Evolutionary conservation across 2,329 filamentous ascomycete genomes (phyloP).

Genomic region (Alternaria sp.): DNA sequence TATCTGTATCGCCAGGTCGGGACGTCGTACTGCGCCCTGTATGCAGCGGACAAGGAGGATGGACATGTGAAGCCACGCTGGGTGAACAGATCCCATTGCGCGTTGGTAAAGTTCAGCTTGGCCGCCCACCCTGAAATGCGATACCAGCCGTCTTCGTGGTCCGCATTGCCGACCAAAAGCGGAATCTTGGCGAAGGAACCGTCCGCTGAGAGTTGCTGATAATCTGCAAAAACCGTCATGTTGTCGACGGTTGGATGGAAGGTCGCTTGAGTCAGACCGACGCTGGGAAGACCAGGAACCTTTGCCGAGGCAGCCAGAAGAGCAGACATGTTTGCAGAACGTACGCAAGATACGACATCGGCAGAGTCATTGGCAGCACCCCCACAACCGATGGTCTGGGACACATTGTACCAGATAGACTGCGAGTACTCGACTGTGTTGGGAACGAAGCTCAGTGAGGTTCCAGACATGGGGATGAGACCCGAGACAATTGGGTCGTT

Average conservation of each 20-base stretch:
- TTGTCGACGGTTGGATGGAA: slow-evolving; percentile 44
- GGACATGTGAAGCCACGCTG: slow-evolving; percentile 36
- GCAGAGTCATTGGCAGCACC: slow-evolving; percentile 25
- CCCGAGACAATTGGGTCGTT: slow-evolving; percentile 58
- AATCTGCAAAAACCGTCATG: slow-evolving; percentile 38
- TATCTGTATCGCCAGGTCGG: slow-evolving; percentile 49
- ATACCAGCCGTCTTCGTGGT: slow-evolving; percentile 39
- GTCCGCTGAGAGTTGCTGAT: slow-evolving; percentile 26
- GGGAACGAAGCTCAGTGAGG: slow-evolving; percentile 42
- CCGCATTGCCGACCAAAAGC: slow-evolving; percentile 29
- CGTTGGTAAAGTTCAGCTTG: slow-evolving; percentile 28
- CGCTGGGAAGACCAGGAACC: slow-evolving; percentile 34
- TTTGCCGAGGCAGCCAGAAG: slow-evolving; percentile 35
- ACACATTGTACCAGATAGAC: slow-evolving; percentile 46
- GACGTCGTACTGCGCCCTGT: slow-evolving; percentile 32
- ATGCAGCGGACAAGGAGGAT: slow-evolving; percentile 18
- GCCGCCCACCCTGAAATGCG: slow-evolving; percentile 30
- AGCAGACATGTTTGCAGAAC: slow-evolving; percentile 28
- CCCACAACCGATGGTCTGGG: slow-evolving; percentile 47
- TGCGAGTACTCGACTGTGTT: slow-evolving; percentile 35
- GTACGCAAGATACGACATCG: slow-evolving; percentile 47
- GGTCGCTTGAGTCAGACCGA: slow-evolving; percentile 29
- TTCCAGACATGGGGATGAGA: slow-evolving; percentile 58
- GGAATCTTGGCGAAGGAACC: slow-evolving; percentile 35
- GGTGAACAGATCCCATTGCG: slow-evolving; percentile 32